These are phyloP conservation scores for Suillus fuscotomentosus DNA, from an alignment of 768 basidiomycete species.

Conservation along the genomic window DNA sequence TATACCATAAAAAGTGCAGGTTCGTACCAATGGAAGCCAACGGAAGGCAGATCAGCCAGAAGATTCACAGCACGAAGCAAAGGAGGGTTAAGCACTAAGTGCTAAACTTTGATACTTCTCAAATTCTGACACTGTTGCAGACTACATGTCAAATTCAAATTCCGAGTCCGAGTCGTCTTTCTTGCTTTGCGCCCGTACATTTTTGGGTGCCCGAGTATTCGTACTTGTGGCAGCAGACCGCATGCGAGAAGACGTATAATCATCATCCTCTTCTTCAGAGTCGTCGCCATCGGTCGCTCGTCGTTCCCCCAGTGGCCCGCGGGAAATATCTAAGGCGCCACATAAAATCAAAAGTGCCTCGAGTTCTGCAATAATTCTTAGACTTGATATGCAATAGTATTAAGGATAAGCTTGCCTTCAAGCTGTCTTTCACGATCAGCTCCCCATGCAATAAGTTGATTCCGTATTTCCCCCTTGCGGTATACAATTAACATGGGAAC, in stretches of 20 bases:
- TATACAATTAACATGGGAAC: conserved; percentile 93
- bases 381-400: background rate
- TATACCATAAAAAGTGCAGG: background rate
- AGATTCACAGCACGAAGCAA: background rate
- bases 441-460: conserved; percentile 85
- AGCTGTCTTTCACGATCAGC: conserved; percentile 72
- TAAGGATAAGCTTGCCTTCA: conserved; percentile 57
- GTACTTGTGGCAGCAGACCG: conserved; percentile 58
- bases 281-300: conserved; percentile 36
- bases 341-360: conserved; percentile 68
- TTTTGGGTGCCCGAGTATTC: conserved; percentile 51
- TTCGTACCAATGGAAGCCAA: background rate
- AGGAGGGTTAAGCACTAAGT: background rate
- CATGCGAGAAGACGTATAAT: conserved; percentile 51
- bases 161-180: conserved; percentile 75
- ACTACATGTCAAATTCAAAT: conserved; percentile 72
- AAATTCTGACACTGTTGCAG: background rate
- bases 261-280: conserved; percentile 46
- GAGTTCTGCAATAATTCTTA: conserved; percentile 46
- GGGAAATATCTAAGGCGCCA: conserved; percentile 60
- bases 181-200: conserved; percentile 46
- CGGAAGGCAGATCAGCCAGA: background rate
- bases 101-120: background rate
- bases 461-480: conserved; percentile 85
- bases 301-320: conserved; percentile 28